Evolutionary conservation across 441 rosid genomes (phyloP), one percentile per base, ranked within the genome.

Genomic region (Raphanus hybrid): DNA sequence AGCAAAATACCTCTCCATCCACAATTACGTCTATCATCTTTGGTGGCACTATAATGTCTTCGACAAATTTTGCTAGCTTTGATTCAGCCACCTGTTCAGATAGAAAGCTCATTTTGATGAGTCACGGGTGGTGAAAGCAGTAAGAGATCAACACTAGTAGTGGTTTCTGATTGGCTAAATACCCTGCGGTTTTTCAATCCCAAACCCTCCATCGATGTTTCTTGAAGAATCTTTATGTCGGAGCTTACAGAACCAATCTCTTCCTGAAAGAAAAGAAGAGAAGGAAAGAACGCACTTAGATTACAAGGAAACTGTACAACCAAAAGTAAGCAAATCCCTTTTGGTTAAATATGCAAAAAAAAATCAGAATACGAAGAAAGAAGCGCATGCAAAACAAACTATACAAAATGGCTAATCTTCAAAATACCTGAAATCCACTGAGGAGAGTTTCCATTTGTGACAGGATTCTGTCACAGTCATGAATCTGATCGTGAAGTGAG

Each of bases 151-250:
- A 75, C 43, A 66, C 35, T 32, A 78, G 35, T 27, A 48, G 7
- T 29, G 50, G 23, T 75, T 75, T 55, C 27, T 60, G 61, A 69
- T 61, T 48, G 48, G 73, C 34, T 55, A 60, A 27, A 76, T 87
- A 96, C 99, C 97, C 95, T 96, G 83, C 98, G 97, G 81, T 96
- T 96, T 86, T 91, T 96, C 82, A 96, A 82, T 88, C 89, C 91
- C 82, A 96, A 87, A 75, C 98, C 98, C 98, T 96, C 99, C 99
- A 93, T 96, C 48, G 99, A 96, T 82, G 92, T 93, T 84, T 96
- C 99, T 81, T 93, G 98, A 70, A 96, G 98, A 83, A 96, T 85
- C 81, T 93, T 96, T 43, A 96, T 96, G 89, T 96, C 99, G 43
- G 98, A 93, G 82, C 99, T 92, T 80, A 96, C 93, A 73, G 99